phyloP scores from a whole-genome alignment of 2,329 filamentous ascomycete genomes.

The Pleoardoris graminearum region DNA sequence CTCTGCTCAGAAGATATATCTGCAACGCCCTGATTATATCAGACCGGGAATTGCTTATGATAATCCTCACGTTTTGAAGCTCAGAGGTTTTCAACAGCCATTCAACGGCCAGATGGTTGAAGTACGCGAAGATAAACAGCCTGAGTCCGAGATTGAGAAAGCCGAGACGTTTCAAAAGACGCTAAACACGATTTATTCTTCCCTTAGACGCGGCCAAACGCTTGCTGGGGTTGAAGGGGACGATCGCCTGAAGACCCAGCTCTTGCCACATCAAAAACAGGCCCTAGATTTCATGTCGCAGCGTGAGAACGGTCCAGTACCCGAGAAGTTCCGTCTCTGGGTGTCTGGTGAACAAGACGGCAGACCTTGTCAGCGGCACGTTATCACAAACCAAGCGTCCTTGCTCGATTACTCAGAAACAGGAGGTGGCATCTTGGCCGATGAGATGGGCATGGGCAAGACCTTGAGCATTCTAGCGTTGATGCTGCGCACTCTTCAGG shows the following conservation, averaged over 20 bases:
- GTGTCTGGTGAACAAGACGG: slow-evolving; percentile 22
- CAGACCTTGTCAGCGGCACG: slow-evolving; percentile 32
- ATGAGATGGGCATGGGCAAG: slow-evolving; percentile 66
- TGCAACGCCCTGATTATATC: slow-evolving; percentile 28
- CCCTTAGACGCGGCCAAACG: slow-evolving; percentile 21
- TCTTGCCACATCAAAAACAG: slow-evolving; percentile 32
- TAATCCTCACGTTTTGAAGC: slow-evolving; percentile 32
- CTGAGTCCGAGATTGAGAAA: slow-evolving; percentile 3
- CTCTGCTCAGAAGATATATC: slow-evolving; percentile 26
- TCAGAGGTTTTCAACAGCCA: slow-evolving; percentile 13
- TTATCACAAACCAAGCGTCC: slow-evolving; percentile 44
- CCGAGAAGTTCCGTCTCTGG: slow-evolving; percentile 35
- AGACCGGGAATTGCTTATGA: slow-evolving; percentile 22
- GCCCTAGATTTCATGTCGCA: slow-evolving; percentile 36
- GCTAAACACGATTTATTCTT: slow-evolving; percentile 26
- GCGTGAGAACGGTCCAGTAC: slow-evolving; percentile 38
- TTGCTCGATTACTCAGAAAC: slow-evolving; percentile 26
- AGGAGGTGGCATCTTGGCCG: slow-evolving; percentile 58
- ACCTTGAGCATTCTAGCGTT: slow-evolving; percentile 58
- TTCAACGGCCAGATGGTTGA: background rate
- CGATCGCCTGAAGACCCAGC: slow-evolving; percentile 21
- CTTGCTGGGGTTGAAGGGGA: slow-evolving; percentile 28
- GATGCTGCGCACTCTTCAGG: slow-evolving; percentile 48
- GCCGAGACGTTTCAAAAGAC: slow-evolving; percentile 18
- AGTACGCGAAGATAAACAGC: slow-evolving; percentile 6